Conservation (phyloP, 371 early-diverging fungal genomes). For the Mortierella sp. region DNA sequence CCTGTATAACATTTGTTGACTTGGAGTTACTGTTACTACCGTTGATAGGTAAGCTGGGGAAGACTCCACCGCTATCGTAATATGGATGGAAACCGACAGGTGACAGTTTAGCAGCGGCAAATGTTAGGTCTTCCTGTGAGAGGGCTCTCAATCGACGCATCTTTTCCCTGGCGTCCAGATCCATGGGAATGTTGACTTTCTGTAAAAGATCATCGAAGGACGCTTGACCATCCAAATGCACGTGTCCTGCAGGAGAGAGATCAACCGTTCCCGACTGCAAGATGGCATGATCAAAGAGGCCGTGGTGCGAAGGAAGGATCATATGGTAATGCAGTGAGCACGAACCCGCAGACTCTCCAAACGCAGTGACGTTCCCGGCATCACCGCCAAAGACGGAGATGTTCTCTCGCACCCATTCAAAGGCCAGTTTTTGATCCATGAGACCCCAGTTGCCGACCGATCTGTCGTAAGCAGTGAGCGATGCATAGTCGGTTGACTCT, state of each 20-base stretch:
- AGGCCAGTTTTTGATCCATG: conserved; percentile 57
- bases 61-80: too few relatives aligned
- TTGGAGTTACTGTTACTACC: too few relatives aligned
- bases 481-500: background rate
- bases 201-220: conserved; percentile 17
- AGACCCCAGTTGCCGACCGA: conserved; percentile 57
- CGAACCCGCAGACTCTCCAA: conserved; percentile 63
- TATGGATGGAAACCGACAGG: too few relatives aligned
- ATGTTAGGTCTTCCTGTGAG: background rate
- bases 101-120: too few relatives aligned
- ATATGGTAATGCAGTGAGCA: conserved; percentile 42
- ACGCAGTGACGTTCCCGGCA: conserved; percentile 52
- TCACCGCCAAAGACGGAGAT: conserved; percentile 63
- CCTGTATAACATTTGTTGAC: background rate
- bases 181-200: conserved; percentile 19
- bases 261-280: conserved; percentile 39
- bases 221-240: conserved; percentile 13
- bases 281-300: conserved; percentile 52
- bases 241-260: conserved; percentile 4
- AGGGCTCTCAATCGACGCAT: conserved; percentile 6
- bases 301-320: conserved; percentile 20
- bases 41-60: too few relatives aligned
- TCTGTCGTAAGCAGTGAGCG: conserved; percentile 11
- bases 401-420: conserved; percentile 60
- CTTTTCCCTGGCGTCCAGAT: conserved; percentile 19